Evolutionary conservation across 2,329 filamentous ascomycete species (phyloP).

Genomic region (Plectosphaerella plurivora): DNA sequence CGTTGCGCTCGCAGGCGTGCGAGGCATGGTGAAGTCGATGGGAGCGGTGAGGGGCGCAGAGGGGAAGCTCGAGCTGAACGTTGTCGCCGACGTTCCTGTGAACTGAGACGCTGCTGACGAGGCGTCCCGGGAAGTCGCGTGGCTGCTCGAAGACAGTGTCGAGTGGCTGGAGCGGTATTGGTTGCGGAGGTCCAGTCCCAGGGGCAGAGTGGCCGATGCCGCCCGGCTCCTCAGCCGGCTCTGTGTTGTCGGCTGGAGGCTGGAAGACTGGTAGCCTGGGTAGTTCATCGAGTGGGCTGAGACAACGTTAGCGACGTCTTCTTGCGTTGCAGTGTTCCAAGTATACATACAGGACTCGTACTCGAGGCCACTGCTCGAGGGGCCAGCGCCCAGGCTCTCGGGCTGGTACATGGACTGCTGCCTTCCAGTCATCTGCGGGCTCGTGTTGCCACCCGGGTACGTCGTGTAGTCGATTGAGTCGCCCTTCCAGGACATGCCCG

Average conservation of each 20-base stretch:
- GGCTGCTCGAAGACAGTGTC: constrained; percentile 20
- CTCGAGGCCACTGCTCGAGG: constrained; percentile 32
- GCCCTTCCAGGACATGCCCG: constrained; percentile 61
- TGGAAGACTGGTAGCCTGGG: constrained; percentile 33
- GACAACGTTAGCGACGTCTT: constrained; percentile 13
- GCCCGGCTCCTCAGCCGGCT: constrained; percentile 43
- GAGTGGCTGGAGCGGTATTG: constrained; percentile 36
- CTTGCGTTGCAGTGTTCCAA: constrained; percentile 30
- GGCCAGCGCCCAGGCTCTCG: constrained; percentile 37
- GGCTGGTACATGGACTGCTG: constrained; percentile 47
- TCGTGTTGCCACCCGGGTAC: constrained; percentile 41
- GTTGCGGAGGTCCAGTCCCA: constrained; percentile 38
- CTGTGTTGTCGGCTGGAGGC: constrained; percentile 37
- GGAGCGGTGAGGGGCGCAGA: constrained; percentile 51
- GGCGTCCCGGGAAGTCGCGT: constrained; percentile 24
- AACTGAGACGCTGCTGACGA: constrained; percentile 1
- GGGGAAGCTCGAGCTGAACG: constrained; percentile 38
- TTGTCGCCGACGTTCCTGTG: background rate
- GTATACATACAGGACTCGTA: constrained; percentile 50
- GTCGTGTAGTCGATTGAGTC: constrained; percentile 53
- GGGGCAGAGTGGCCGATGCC: constrained; percentile 41
- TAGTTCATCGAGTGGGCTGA: constrained; percentile 45
- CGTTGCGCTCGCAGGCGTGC: constrained; percentile 29
- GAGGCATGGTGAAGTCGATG: constrained; percentile 45
- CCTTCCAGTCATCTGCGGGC: constrained; percentile 40